Conservation (phyloP, 192 early-diverging fungal genomes). For the Oehlia diaphana region DNA sequence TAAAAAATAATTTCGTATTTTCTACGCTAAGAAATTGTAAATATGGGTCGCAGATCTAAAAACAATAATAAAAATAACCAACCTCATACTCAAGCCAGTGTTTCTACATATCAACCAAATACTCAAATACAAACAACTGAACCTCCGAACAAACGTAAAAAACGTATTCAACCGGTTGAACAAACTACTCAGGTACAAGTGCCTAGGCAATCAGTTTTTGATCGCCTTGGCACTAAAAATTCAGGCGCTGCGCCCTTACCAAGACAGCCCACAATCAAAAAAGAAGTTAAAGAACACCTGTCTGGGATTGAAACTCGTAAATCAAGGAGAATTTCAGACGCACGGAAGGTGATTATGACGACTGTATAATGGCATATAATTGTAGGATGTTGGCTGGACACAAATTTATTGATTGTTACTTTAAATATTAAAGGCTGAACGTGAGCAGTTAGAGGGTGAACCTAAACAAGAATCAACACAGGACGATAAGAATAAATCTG, state of each 20-base stretch:
- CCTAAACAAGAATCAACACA: neutral
- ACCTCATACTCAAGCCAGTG: neutral
- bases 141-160: conserved; percentile 13
- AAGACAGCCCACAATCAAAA: neutral
- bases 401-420: neutral
- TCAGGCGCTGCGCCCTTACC: neutral
- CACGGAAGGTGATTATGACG: conserved; percentile 1
- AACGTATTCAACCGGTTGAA: neutral
- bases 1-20: too few species aligned
- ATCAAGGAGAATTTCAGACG: conserved; percentile 2
- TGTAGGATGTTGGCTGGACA: neutral
- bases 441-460: conserved; percentile 6
- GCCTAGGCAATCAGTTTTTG: conserved; percentile 25
- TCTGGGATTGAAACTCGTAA: neutral
- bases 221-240: conserved; percentile 23
- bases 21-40: neutral
- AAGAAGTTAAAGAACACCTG: neutral
- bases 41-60: neutral
- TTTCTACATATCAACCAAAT: neutral
- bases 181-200: neutral
- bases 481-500: neutral
- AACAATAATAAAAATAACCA: neutral
- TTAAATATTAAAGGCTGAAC: conserved; percentile 13
- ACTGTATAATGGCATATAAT: neutral
- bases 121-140: neutral